Evolutionary conservation across 208 protist species (phyloP), one percentile per base, ranked within the genome.

Genomic region (Willaertia magna): DNA sequence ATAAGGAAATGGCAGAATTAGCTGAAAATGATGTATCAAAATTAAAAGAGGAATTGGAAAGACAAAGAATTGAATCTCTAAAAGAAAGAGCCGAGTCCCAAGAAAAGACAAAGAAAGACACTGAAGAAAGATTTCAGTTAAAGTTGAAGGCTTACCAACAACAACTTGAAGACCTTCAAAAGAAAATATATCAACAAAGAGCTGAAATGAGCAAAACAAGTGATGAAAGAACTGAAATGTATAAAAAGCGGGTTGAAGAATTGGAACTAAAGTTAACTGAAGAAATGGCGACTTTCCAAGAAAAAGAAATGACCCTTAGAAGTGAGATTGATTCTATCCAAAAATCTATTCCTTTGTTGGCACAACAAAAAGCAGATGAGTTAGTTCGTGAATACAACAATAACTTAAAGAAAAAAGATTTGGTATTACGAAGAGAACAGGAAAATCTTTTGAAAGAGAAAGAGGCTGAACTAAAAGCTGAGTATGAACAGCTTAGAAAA

Each of bases 301-400:
- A 47, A 14, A 47, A 4, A 0, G 76, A 81, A 11, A 34, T 81
- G 4, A 6, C 14, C 1, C 11, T 81, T 3, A 46, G 44, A 81
- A 40, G 43, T 40, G 76, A 81, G 18, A 16, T 81, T 30, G 76
- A 81, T 43, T 46, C 43, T 51, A 40, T 81, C 34, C 26, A 40
- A 2, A 81, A 51, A 4, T 39, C 43, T 16, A 20, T 81, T n/a
- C 76, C 76, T 18, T 34, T 81, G 12, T 20, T 51, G 22, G 44
- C 76, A 30, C 76, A 81, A 51, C 76, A 81, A 51, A 81, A 40
- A 51, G 76, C 76, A 34, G 76, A 81, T 51, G 76, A 81, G 4
- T 20, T 81, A 40, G 12, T 81, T n/a, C 7, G 44, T 14, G 76
- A 81, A 30, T 81, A 81, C 44, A 46, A 47, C 26, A 16, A 40